Evolutionary conservation across 192 early-diverging fungal genomes (phyloP).

Genomic region (Cetraspora pellucida): DNA sequence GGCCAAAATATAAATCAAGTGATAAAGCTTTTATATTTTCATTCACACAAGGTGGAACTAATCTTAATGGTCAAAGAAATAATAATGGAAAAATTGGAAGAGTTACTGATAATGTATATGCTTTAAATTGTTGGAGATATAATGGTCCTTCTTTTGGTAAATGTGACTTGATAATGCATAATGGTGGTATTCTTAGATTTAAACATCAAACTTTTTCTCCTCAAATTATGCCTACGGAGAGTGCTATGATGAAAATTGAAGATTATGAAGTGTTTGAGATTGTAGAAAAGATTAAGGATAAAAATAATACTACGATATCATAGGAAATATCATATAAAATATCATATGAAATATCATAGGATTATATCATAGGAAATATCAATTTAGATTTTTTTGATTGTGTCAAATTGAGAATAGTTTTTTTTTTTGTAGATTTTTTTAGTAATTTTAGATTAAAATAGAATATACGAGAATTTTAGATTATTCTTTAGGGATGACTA

Average conservation of each 20-base stretch:
- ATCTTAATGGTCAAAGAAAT: background rate
- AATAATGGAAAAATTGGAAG: conserved; percentile 4
- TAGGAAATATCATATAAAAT: too few species aligned
- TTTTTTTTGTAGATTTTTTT: too few species aligned
- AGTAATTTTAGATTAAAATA: too few species aligned
- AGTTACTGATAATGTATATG: background rate
- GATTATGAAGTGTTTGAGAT: conserved; percentile 24
- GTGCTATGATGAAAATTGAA: background rate
- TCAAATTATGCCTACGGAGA: background rate
- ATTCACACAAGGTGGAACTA: background rate
- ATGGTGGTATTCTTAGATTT: background rate
- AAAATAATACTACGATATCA: too few species aligned
- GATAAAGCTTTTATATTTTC: background rate
- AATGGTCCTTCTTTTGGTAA: conserved; percentile 27
- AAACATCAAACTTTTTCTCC: conserved; percentile 18
- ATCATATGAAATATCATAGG: too few species aligned
- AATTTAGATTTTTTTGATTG: too few species aligned
- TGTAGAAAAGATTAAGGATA: too few species aligned
- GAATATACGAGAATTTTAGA: too few species aligned
- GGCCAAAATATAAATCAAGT: background rate
- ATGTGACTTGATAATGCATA: conserved; percentile 20
- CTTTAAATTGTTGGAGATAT: conserved; percentile 13
- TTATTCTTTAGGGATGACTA: too few species aligned
- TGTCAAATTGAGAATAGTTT: too few species aligned
- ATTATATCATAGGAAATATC: too few species aligned